Percentiles rank a stretch among this genome's conserved stretches.
Conservation (phyloP, 2,329 filamentous ascomycete species). For the Fusarium torreyae region DNA sequence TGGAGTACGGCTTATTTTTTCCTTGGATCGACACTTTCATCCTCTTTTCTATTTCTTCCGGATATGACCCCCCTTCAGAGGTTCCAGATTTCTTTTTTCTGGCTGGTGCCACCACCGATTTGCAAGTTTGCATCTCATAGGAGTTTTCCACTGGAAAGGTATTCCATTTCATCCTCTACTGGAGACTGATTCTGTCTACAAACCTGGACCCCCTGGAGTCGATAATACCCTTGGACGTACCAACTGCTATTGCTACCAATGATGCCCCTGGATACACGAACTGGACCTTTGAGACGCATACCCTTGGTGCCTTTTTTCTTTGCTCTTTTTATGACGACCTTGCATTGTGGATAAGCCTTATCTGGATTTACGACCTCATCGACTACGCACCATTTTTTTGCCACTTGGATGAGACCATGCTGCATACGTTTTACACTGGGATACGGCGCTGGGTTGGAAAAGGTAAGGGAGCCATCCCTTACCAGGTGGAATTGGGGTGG, state of each 20-base stretch:
- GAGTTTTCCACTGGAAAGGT: conserved; percentile 48
- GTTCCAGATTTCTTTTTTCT: conserved; percentile 44
- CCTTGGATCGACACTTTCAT: conserved; percentile 49
- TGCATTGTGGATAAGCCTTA: conserved; percentile 50
- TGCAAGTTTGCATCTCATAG: conserved; percentile 53
- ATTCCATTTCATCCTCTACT: conserved; percentile 36
- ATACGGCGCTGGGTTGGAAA: conserved; percentile 53
- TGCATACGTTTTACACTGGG: conserved; percentile 53
- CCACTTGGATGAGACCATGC: conserved; percentile 54
- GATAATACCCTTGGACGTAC: conserved; percentile 47
- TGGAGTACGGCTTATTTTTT: conserved; percentile 48
- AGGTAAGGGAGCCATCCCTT: conserved; percentile 44
- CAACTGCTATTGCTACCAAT: conserved; percentile 48
- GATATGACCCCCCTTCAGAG: conserved; percentile 44
- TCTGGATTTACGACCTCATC: conserved; percentile 47
- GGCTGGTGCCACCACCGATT: conserved; percentile 46
- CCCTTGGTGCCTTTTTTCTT: conserved; percentile 43
- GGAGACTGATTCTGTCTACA: conserved; percentile 40
- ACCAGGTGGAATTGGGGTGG: conserved; percentile 47
- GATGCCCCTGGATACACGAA: conserved; percentile 41
- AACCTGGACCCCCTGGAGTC: conserved; percentile 41
- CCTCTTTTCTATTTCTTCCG: conserved; percentile 47
- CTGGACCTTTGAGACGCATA: conserved; percentile 45
- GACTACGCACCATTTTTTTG: conserved; percentile 46
- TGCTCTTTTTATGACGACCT: conserved; percentile 46